Conservation (phyloP, 306 rosid genomes). For the Trichosanthes truncata region DNA sequence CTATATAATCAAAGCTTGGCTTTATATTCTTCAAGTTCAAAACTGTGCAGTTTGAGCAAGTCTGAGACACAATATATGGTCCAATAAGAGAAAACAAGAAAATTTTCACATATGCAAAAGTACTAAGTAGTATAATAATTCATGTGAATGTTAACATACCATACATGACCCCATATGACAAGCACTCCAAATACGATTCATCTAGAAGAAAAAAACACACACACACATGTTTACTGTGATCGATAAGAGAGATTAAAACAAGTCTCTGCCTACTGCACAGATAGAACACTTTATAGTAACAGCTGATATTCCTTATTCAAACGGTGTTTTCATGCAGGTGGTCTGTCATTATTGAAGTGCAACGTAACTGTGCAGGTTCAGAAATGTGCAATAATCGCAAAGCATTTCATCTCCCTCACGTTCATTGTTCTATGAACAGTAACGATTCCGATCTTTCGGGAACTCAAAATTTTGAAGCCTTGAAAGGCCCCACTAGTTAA, state of each 20-base stretch:
- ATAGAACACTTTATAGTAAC: neutral
- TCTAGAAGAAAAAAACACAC: neutral
- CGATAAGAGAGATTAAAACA: neutral
- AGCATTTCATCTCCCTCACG: neutral
- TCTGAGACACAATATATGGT: neutral
- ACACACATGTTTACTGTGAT: neutral
- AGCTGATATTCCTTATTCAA: neutral
- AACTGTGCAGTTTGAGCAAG: neutral
- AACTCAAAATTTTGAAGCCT: neutral
- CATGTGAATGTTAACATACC: neutral
- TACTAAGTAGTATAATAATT: neutral
- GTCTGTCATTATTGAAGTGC: neutral
- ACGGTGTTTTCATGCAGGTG: neutral
- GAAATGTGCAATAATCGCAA: neutral
- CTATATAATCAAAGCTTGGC: neutral
- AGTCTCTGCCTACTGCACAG: neutral
- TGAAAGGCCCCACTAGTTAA: neutral
- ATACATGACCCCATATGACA: neutral
- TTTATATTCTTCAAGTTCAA: neutral
- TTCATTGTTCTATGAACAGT: neutral
- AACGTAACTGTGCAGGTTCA: neutral
- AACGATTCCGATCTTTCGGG: neutral
- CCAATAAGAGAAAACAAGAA: neutral
- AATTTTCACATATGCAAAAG: neutral
- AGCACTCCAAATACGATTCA: neutral